phyloP scores from a whole-genome alignment of 805 yeast species.

The Pichia scutulata region DNA sequence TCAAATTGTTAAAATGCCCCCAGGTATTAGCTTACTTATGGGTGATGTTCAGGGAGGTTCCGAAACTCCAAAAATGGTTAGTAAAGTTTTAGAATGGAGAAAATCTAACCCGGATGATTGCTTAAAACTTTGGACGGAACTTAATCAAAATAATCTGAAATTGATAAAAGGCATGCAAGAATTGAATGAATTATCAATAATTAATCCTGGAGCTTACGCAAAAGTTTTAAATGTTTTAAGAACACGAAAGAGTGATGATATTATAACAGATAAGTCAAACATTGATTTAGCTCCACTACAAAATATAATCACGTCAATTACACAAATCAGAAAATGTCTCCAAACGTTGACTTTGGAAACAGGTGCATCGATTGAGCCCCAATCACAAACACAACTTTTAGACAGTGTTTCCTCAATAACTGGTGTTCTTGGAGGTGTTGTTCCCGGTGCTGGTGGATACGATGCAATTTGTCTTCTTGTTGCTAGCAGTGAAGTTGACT shows the following conservation, averaged over 20 bases:
- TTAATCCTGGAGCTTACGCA: slow-evolving; percentile 32
- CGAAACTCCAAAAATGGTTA: slow-evolving; percentile 86
- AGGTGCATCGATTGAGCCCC: slow-evolving; percentile 87
- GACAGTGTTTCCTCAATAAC: slow-evolving; percentile 46
- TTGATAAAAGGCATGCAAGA: slow-evolving; percentile 42
- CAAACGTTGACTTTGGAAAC: slow-evolving; percentile 54
- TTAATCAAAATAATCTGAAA: slow-evolving; percentile 52
- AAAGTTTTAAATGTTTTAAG: slow-evolving; percentile 17
- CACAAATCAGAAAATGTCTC: slow-evolving; percentile 48
- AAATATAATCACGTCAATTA: slow-evolving; percentile 33
- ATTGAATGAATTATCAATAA: slow-evolving; percentile 29
- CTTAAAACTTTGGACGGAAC: slow-evolving; percentile 39
- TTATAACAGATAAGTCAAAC: background rate
- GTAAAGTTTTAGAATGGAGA: slow-evolving; percentile 68
- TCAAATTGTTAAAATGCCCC: slow-evolving; percentile 56
- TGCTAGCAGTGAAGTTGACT: slow-evolving; percentile 34
- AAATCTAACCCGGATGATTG: slow-evolving; percentile 43
- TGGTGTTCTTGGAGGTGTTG: slow-evolving; percentile 93
- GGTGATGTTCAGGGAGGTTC: slow-evolving; percentile 93
- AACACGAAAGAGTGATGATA: slow-evolving; percentile 3
- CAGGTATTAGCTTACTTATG: slow-evolving; percentile 64
- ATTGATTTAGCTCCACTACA: background rate
- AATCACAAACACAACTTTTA: slow-evolving; percentile 60
- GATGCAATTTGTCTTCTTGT: slow-evolving; percentile 83
- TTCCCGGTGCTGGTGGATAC: slow-evolving; percentile 98